A percentile compares a stretch with the other conserved stretches of the same genome.
These are phyloP conservation scores for Pseudozyma pruni DNA, from an alignment of 1,284 basidiomycete species.

Conservation along the genomic window DNA sequence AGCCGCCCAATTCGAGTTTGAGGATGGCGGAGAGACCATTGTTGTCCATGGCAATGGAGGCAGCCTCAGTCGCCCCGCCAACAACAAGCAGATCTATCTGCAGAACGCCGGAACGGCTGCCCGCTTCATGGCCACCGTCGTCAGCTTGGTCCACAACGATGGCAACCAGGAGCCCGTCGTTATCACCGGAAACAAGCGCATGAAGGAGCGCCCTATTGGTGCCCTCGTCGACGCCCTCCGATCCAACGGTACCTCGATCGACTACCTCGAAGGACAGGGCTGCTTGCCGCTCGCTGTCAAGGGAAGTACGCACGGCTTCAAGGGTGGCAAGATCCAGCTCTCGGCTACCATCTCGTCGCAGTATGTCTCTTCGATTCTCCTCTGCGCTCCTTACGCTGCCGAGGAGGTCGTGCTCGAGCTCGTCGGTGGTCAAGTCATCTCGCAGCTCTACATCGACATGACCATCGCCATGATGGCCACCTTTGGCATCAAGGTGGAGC, in stretches of 20 bases:
- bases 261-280: conserved; percentile 81
- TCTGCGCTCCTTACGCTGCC: conserved; percentile 91
- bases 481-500: conserved; percentile 85
- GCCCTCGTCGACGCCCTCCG: conserved; percentile 92
- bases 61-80: conserved; percentile 70
- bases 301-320: conserved; percentile 75
- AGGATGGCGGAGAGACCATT: conserved; percentile 91
- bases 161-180: conserved; percentile 66
- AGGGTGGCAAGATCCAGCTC: conserved; percentile 84
- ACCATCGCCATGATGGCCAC: conserved; percentile 96
- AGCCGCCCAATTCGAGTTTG: conserved; percentile 90
- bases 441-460: conserved; percentile 99
- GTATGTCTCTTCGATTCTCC: conserved; percentile 95
- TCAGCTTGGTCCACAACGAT: conserved; percentile 73
- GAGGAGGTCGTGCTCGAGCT: conserved; percentile 87
- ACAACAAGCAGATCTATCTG: conserved; percentile 88
- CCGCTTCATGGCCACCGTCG: conserved; percentile 95
- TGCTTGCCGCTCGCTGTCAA: conserved; percentile 87
- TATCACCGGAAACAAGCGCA: conserved; percentile 96
- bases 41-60: conserved; percentile 90
- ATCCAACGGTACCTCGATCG: conserved; percentile 82
- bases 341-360: conserved; percentile 95
- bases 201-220: conserved; percentile 95
- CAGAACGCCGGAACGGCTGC: conserved; percentile 98
- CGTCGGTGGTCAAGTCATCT: conserved; percentile 91